Evolutionary conservation across 495 filamentous ascomycete species (phyloP).

Genomic region (Penicillium tannophilum): DNA sequence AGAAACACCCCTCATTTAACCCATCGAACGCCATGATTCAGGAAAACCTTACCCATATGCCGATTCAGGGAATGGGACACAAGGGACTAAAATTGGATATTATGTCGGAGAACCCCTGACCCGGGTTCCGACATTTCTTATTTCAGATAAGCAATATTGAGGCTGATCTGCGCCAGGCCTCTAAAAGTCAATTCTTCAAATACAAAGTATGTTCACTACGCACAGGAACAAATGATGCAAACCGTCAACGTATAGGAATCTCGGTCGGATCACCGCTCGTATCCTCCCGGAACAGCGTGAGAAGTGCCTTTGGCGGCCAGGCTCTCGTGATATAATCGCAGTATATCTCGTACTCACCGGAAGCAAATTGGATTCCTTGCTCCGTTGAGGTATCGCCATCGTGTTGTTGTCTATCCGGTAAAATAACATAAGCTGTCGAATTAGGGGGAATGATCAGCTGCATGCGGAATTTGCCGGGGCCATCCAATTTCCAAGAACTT

Average conservation of each 20-base stretch:
- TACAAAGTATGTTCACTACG: neutral
- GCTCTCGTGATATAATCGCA: neutral
- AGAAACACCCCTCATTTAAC: neutral
- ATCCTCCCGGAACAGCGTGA: neutral
- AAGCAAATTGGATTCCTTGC: neutral
- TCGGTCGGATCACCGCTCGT: neutral
- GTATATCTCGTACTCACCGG: neutral
- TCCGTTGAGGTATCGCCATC: neutral
- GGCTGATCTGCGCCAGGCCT: neutral
- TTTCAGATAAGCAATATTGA: neutral
- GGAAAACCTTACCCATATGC: neutral
- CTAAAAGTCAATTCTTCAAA: neutral
- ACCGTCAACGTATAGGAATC: neutral
- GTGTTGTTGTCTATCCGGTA: neutral
- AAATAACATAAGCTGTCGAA: neutral
- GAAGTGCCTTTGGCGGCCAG: neutral
- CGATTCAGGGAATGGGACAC: neutral
- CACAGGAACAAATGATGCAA: neutral
- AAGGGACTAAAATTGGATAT: neutral
- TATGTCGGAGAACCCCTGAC: neutral
- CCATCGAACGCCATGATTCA: neutral
- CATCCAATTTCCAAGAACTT: neutral
- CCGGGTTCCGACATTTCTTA: neutral
- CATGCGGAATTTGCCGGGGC: neutral
- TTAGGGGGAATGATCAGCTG: neutral